Percentiles rank a stretch among this genome's conserved stretches.
Conservation (phyloP, 1,284 basidiomycete genomes). For the Chondrostereum purpureum region DNA sequence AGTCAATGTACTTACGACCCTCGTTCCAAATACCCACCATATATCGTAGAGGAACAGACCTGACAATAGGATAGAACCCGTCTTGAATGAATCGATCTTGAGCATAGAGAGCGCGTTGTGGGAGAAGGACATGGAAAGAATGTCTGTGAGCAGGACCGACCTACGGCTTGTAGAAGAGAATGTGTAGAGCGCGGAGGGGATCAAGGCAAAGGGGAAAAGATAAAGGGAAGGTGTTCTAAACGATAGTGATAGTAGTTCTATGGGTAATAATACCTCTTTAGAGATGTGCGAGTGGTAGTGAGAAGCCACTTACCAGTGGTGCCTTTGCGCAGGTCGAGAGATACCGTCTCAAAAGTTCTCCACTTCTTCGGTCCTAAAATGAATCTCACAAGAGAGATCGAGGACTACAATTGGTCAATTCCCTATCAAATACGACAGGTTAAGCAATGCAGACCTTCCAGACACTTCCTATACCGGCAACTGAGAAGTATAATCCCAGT, state of each 20-base stretch:
- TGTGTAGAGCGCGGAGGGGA: conserved; percentile 67
- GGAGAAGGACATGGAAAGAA: conserved; percentile 81
- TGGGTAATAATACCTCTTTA: conserved; percentile 14
- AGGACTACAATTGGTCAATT: too few species aligned
- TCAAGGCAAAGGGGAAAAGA: conserved; percentile 56
- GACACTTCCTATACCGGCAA: conserved; percentile 59
- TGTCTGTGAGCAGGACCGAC: conserved; percentile 73
- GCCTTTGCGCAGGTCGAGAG: conserved; percentile 8
- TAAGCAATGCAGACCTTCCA: conserved; percentile 64
- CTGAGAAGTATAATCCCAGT: conserved; percentile 71
- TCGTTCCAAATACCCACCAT: conserved; percentile 82
- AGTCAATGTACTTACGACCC: conserved; percentile 32
- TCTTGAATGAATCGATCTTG: conserved; percentile 86
- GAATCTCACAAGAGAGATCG: conserved; percentile 31
- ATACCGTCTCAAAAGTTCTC: conserved; percentile 11
- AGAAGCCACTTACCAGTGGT: conserved; percentile 6
- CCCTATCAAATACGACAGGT: too few species aligned
- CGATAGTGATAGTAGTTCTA: conserved; percentile 40
- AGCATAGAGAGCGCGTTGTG: conserved; percentile 79
- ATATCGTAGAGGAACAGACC: conserved; percentile 87
- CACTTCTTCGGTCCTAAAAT: conserved; percentile 24
- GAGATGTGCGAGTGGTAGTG: too few species aligned
- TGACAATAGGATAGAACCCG: conserved; percentile 76
- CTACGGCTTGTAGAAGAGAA: conserved; percentile 43
- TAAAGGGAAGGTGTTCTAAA: conserved; percentile 58